A percentile compares a stretch with the other conserved stretches of the same genome.
These are phyloP conservation scores for Cyberlindnera nakhonratchasimensis DNA, from an alignment of 805 yeast species.

Conservation along the genomic window DNA sequence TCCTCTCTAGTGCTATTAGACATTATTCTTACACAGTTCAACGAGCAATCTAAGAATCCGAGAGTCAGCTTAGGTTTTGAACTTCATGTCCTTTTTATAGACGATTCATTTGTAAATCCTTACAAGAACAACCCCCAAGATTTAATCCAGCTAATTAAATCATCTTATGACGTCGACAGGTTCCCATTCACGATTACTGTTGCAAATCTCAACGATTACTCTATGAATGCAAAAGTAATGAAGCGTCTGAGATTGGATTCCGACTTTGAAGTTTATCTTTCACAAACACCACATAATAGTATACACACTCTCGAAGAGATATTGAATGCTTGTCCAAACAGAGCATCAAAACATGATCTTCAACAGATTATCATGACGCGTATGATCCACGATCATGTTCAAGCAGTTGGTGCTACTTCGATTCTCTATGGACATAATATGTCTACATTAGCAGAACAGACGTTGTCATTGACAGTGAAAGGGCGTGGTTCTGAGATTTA, in stretches of 20 bases:
- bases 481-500: conserved; percentile 80
- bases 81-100: conserved; percentile 48
- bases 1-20: conserved; percentile 70
- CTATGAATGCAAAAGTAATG: conserved; percentile 24
- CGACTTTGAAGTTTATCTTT: conserved; percentile 12
- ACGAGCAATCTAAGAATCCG: conserved; percentile 59
- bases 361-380: conserved; percentile 43
- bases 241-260: conserved; percentile 32
- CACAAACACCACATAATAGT: conserved; percentile 7
- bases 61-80: conserved; percentile 68
- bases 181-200: conserved; percentile 39
- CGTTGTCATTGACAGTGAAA: conserved; percentile 74
- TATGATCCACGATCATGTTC: conserved; percentile 46
- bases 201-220: conserved; percentile 40
- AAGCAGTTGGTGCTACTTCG: conserved; percentile 44
- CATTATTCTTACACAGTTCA: conserved; percentile 54
- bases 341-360: conserved; percentile 68
- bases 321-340: conserved; percentile 40
- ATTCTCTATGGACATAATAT: conserved; percentile 72
- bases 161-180: conserved; percentile 18
- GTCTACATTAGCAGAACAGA: conserved; percentile 78
- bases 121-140: conserved; percentile 16
- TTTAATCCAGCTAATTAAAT: conserved; percentile 18
- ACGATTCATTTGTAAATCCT: conserved; percentile 31
- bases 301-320: conserved; percentile 31